Conservation (phyloP, 2,329 filamentous ascomycete species). For the Alternaria infectoria region DNA sequence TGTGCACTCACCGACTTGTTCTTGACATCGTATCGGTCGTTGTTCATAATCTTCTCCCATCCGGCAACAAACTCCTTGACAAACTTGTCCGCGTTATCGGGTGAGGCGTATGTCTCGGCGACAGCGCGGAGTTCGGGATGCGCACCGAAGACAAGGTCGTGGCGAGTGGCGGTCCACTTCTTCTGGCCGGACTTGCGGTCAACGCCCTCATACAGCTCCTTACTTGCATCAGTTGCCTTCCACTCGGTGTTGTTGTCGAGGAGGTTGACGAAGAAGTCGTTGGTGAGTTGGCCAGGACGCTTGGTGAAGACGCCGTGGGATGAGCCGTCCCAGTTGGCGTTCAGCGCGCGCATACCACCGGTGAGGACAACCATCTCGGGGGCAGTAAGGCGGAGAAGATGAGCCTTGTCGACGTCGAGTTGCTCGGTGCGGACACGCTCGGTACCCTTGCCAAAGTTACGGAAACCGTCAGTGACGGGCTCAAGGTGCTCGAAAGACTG, state of each 20-base stretch:
- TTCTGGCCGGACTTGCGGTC: conserved; percentile 70
- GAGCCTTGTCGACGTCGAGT: conserved; percentile 73
- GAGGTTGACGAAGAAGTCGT: conserved; percentile 83
- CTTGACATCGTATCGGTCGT: conserved; percentile 69
- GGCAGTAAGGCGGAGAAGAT: conserved; percentile 72
- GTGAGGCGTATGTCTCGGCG: conserved; percentile 70
- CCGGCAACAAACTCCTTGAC: conserved; percentile 73
- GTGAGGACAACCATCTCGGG: conserved; percentile 75
- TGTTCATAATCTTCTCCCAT: conserved; percentile 77
- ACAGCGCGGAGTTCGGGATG: conserved; percentile 75
- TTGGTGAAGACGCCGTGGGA: conserved; percentile 71
- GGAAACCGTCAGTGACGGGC: conserved; percentile 77
- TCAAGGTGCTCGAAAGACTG: conserved; percentile 70
- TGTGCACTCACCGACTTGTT: conserved; percentile 40
- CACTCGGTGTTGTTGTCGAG: conserved; percentile 71
- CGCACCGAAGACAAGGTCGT: conserved; percentile 74
- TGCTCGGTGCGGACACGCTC: conserved; percentile 69
- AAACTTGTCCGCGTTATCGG: conserved; percentile 68
- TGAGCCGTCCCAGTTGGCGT: conserved; percentile 75
- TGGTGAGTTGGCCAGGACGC: conserved; percentile 71
- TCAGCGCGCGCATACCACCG: conserved; percentile 73
- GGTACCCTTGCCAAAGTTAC: conserved; percentile 73
- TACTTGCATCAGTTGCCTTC: conserved; percentile 59
- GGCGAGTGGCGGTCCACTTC: conserved; percentile 74
- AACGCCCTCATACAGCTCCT: conserved; percentile 67